phyloP scores from a whole-genome alignment of 257 asterid species.

The Sherardia arvensis region DNA sequence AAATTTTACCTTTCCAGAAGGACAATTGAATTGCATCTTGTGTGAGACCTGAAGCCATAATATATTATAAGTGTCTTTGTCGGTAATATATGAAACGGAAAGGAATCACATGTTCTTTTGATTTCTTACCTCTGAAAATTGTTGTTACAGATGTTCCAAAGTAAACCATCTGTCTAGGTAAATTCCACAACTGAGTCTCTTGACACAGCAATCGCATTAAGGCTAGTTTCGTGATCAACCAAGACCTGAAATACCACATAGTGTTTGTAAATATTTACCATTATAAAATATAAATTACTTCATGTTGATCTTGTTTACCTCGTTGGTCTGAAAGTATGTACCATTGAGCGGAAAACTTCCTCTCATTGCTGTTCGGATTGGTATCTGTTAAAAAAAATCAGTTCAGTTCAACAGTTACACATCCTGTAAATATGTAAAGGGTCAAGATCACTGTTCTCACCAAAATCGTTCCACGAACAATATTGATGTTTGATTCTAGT shows the following conservation, averaged over 20 bases:
- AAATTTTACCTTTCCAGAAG: slow-evolving; percentile 97
- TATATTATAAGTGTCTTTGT: slow-evolving; percentile 13
- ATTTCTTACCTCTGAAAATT: slow-evolving; percentile 68
- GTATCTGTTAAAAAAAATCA: slow-evolving; percentile 47
- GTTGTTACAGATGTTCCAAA: slow-evolving; percentile 93
- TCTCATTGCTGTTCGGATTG: slow-evolving; percentile 96
- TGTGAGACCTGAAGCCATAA: slow-evolving; percentile 49
- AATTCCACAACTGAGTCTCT: slow-evolving; percentile 83
- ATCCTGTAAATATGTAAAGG: neutral
- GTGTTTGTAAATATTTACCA: slow-evolving; percentile 7
- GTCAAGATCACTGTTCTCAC: slow-evolving; percentile 27
- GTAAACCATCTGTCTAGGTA: slow-evolving; percentile 74
- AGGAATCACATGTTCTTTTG: neutral
- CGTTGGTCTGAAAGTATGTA: slow-evolving; percentile 93
- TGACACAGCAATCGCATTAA: slow-evolving; percentile 65
- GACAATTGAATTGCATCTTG: slow-evolving; percentile 76
- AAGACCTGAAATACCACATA: slow-evolving; percentile 56
- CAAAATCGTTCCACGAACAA: slow-evolving; percentile 90
- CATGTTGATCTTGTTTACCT: slow-evolving; percentile 39
- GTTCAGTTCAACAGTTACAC: neutral
- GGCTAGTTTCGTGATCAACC: slow-evolving; percentile 86
- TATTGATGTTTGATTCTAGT: slow-evolving; percentile 75
- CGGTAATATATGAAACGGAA: neutral
- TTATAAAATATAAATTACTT: slow-evolving; percentile 8
- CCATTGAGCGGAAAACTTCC: slow-evolving; percentile 99